These are phyloP conservation scores for Euclidium syriacum DNA, from an alignment of 345 rosid species.

Conservation along the genomic window DNA sequence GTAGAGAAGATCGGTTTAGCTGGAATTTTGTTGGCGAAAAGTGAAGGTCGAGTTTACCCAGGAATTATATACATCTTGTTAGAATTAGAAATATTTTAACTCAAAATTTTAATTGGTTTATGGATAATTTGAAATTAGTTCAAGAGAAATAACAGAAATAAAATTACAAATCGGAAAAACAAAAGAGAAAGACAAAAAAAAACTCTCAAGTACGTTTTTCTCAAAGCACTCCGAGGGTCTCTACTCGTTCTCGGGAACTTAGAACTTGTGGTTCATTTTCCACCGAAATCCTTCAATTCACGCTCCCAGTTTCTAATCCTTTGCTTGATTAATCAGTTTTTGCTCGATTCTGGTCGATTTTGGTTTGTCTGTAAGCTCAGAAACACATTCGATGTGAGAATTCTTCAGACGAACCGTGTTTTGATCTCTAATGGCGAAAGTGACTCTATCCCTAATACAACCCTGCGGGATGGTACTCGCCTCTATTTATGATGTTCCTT, in stretches of 20 bases:
- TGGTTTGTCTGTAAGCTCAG: neutral
- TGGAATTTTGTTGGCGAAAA: neutral
- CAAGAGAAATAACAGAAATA: too few relatives aligned
- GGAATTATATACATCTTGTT: neutral
- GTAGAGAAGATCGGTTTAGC: neutral
- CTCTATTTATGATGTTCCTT: neutral
- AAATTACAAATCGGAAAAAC: too few relatives aligned
- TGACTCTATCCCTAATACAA: conserved; percentile 26
- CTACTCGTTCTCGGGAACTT: neutral
- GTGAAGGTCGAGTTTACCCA: neutral
- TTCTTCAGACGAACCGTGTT: conserved; percentile 14
- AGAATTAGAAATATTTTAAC: neutral
- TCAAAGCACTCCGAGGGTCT: neutral
- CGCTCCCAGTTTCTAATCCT: neutral
- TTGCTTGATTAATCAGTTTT: neutral
- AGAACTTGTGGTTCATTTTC: neutral
- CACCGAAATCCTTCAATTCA: neutral
- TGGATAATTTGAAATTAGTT: too few relatives aligned
- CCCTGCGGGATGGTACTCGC: conserved; percentile 32
- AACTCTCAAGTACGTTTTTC: neutral
- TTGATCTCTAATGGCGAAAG: conserved; percentile 24
- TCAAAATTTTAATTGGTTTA: too few relatives aligned
- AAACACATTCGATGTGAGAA: neutral
- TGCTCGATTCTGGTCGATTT: neutral
- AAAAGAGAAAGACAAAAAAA: neutral